Base-by-base conservation (phyloP, 225 moss, liverwort and hornwort genomes). In the Sphagnum contortum region DNA sequence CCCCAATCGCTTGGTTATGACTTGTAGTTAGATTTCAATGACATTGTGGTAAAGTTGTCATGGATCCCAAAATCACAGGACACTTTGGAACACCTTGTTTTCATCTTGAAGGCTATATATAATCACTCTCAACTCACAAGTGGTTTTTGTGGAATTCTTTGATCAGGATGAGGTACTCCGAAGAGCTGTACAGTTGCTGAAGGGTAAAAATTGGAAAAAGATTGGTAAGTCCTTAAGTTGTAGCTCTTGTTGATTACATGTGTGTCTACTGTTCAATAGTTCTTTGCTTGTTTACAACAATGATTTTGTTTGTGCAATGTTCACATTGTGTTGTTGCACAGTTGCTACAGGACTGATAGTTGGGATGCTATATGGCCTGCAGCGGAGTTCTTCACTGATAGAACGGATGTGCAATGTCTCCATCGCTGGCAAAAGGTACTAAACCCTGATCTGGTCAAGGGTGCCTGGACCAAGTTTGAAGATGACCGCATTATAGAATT, bases 121-220 rank as follows among this genome's bases (percentile, higher is more conserved):
- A 29, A 29, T 29, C 29, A 29, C 29, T 29, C 29, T 29, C 29
- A 0, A 29, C 45, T 63, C 44, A 13, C n/a, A n/a, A 60, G 45
- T 13, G 14, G 2, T 60, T 60, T 13, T 60, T 7, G 59, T 5
- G 12, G 6, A 60, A 9, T 48, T 5, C 13, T 48, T 2, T 65
- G 49, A 50, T n/a, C 83, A 98, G 96, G 96, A 98, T 62, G 96
- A 98, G 74, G 82, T 85, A 69, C 64, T 98, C 66, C 80, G 96
- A 55, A 83, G 90, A 64, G 96, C 96, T 61, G 96, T 98, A 2
- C 90, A 98, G 67, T 89, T 90, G 72, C 92, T 88, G 77, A 98
- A 98, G 57, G 96, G 92, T 9, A 98, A 98, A 70, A 98, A 98
- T 55, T 98, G 96, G 96, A 98, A 98, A 72, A 98, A 92, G 83